phyloP scores from a whole-genome alignment of 2,329 filamentous ascomycete genomes.

The Chaetomiaceae sp. region DNA sequence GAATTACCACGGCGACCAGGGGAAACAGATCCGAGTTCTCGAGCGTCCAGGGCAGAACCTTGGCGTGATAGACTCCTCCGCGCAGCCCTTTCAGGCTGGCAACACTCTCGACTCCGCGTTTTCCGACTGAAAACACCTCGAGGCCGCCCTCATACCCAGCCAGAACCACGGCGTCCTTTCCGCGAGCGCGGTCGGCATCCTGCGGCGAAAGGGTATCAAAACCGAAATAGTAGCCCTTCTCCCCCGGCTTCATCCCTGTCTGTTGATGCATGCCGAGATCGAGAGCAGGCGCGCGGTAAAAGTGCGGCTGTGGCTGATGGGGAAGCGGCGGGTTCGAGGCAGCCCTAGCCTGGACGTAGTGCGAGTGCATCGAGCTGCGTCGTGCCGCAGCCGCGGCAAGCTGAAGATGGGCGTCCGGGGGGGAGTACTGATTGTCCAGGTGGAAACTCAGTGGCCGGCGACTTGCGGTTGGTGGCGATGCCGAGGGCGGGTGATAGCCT shows the following conservation, averaged over 20 bases:
- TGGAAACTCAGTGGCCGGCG: constrained; percentile 52
- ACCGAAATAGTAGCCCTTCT: constrained; percentile 72
- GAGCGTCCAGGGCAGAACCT: constrained; percentile 69
- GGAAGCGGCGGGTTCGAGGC: constrained; percentile 60
- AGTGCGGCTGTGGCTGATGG: constrained; percentile 72
- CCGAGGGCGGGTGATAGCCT: constrained; percentile 42
- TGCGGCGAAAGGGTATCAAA: constrained; percentile 67
- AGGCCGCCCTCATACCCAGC: constrained; percentile 77
- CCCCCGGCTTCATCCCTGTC: constrained; percentile 57
- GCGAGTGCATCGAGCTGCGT: constrained; percentile 49
- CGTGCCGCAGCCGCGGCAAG: constrained; percentile 36
- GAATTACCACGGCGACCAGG: constrained; percentile 72
- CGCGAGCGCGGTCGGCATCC: constrained; percentile 33
- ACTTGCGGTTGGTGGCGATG: constrained; percentile 34
- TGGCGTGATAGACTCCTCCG: constrained; percentile 76
- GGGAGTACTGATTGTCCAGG: constrained; percentile 43
- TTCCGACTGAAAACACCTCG: constrained; percentile 69
- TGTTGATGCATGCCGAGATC: constrained; percentile 53
- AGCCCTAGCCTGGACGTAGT: constrained; percentile 44
- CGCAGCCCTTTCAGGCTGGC: constrained; percentile 70
- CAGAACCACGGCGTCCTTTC: constrained; percentile 62
- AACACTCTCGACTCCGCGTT: constrained; percentile 65
- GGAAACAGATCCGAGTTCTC: constrained; percentile 56
- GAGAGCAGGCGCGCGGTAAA: constrained; percentile 69
- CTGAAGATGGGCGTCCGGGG: constrained; percentile 39